Conservation (phyloP, 2,329 filamentous ascomycete genomes). For the Rugonectria rugulosa region DNA sequence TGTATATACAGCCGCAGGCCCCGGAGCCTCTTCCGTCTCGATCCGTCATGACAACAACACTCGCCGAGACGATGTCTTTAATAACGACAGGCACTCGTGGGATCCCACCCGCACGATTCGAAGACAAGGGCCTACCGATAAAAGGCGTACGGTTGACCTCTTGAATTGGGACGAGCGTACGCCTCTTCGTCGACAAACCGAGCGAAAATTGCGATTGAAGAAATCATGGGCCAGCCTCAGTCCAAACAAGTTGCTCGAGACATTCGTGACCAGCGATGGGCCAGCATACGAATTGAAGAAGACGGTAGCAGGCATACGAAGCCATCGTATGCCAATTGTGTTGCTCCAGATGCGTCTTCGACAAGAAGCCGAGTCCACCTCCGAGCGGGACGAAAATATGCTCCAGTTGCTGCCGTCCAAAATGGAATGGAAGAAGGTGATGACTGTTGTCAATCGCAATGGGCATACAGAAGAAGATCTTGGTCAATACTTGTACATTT, state of each 20-base stretch:
- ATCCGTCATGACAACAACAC: not conserved
- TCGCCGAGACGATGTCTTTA: not conserved
- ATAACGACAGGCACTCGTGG: too few relatives aligned
- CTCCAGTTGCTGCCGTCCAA: constrained; percentile 36
- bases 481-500: constrained; percentile 39
- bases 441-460: constrained; percentile 28
- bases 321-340: constrained; percentile 39
- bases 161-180: constrained; percentile 5
- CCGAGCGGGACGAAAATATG: constrained; percentile 24
- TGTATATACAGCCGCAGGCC: too few relatives aligned
- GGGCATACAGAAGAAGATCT: constrained; percentile 33
- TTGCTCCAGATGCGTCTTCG: constrained; percentile 44
- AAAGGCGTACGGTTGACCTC: not conserved
- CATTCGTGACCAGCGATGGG: constrained; percentile 21
- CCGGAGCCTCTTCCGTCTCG: constrained; percentile 1
- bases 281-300: constrained; percentile 21
- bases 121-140: constrained; percentile 19
- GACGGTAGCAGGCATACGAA: constrained; percentile 36
- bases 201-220: constrained; percentile 29
- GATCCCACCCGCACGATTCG: constrained; percentile 2
- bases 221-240: constrained; percentile 34
- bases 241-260: constrained; percentile 37
- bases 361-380: constrained; percentile 27
- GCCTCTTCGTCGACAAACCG: constrained; percentile 18
- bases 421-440: constrained; percentile 32